phyloP scores from a whole-genome alignment of 2,329 filamentous ascomycete species.

The Phaeosphaeriaceae sp. region DNA sequence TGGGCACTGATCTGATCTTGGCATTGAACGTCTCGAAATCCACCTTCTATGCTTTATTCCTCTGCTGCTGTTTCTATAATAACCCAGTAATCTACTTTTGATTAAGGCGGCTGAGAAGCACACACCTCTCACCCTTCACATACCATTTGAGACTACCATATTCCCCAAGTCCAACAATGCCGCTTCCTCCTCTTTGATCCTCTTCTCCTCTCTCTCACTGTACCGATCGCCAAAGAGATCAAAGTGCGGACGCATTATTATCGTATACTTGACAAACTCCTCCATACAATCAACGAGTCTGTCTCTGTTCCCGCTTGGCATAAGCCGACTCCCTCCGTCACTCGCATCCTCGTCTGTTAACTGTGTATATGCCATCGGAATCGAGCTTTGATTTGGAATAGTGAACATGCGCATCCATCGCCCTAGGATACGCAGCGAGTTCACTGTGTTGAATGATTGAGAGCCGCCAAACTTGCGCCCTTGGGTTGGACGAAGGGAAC shows the following conservation, averaged over 20 bases:
- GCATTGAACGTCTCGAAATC: too few species aligned
- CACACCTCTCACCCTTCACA: too few species aligned
- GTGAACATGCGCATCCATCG: constrained; percentile 75
- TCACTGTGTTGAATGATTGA: constrained; percentile 72
- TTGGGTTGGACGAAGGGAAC: constrained; percentile 69
- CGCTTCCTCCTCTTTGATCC: too few species aligned
- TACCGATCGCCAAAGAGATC: constrained; percentile 67
- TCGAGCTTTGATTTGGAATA: constrained; percentile 69
- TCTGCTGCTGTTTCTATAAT: too few species aligned
- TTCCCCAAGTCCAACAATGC: too few species aligned
- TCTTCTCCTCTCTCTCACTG: constrained; percentile 64
- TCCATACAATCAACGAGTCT: constrained; percentile 71
- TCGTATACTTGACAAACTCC: constrained; percentile 72
- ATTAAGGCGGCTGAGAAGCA: too few species aligned
- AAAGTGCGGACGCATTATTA: constrained; percentile 68
- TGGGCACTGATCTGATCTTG: too few species aligned
- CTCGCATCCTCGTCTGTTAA: constrained; percentile 56
- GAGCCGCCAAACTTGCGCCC: constrained; percentile 70
- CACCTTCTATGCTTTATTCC: too few species aligned
- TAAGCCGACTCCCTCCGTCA: constrained; percentile 56
- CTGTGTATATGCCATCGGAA: constrained; percentile 68
- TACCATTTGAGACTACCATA: too few species aligned
- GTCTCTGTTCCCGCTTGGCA: constrained; percentile 64
- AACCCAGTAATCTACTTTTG: too few species aligned
- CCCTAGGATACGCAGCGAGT: constrained; percentile 68